Evolutionary conservation across 371 early-diverging fungal species (phyloP).

Genomic region (Rhizomucor pusillus): DNA sequence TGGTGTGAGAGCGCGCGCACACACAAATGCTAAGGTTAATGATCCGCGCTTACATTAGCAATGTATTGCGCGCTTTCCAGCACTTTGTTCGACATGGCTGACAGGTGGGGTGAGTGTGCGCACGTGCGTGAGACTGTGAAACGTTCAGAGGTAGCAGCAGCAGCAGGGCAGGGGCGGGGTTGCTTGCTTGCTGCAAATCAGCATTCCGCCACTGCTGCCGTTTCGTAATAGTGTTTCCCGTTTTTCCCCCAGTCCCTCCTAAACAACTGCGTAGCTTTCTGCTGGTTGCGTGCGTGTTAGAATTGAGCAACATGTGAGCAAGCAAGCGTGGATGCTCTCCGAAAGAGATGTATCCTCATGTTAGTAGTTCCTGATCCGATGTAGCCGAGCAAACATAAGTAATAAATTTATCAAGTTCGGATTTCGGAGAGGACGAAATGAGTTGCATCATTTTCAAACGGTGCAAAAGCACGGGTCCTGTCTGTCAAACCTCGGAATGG

Average conservation of each 20-base stretch:
- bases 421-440: too few relatives aligned
- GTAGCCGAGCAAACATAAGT: too few relatives aligned
- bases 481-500: too few relatives aligned
- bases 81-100: constrained; percentile 21
- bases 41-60: constrained; percentile 31
- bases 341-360: too few relatives aligned
- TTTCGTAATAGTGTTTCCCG: not conserved
- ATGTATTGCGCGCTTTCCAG: constrained; percentile 62
- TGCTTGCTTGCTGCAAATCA: not conserved
- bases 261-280: too few relatives aligned
- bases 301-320: too few relatives aligned
- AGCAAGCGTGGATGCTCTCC: too few relatives aligned
- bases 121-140: not conserved
- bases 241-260: not conserved
- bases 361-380: too few relatives aligned
- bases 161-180: not conserved
- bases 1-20: not conserved
- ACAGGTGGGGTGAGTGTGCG: not conserved
- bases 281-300: too few relatives aligned
- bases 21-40: not conserved
- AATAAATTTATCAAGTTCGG: too few relatives aligned
- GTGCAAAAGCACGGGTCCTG: too few relatives aligned
- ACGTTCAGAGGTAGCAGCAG: not conserved
- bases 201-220: not conserved
- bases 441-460: too few relatives aligned